phyloP scores from a whole-genome alignment of 2,329 filamentous ascomycete genomes.

The Trichoderma sp. region DNA sequence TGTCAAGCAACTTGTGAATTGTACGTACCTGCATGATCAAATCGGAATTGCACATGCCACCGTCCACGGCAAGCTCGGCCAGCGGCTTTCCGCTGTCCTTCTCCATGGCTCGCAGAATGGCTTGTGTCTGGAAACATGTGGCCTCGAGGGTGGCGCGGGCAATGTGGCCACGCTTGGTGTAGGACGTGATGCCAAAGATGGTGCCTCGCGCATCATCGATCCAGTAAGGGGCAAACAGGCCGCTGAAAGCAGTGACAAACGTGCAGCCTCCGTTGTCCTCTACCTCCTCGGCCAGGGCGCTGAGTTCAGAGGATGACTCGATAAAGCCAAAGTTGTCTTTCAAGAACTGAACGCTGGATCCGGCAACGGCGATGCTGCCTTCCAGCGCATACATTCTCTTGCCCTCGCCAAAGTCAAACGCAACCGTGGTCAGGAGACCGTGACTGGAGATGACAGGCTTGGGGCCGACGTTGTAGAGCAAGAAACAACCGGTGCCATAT shows the following conservation, averaged over 20 bases:
- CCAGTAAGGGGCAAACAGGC: slow-evolving; percentile 82
- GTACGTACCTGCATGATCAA: slow-evolving; percentile 68
- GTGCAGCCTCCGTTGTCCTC: slow-evolving; percentile 73
- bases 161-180: slow-evolving; percentile 75
- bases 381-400: slow-evolving; percentile 75
- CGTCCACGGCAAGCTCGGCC: slow-evolving; percentile 76
- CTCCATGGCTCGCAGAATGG: slow-evolving; percentile 79
- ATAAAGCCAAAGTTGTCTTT: slow-evolving; percentile 61
- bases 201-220: slow-evolving; percentile 81
- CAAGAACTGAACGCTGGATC: slow-evolving; percentile 72
- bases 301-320: slow-evolving; percentile 48
- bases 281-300: slow-evolving; percentile 50
- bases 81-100: slow-evolving; percentile 75
- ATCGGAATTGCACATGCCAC: slow-evolving; percentile 79
- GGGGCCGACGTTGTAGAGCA: slow-evolving; percentile 79
- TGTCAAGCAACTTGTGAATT: background rate
- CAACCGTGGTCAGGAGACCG: slow-evolving; percentile 75
- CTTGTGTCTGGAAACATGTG: slow-evolving; percentile 81
- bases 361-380: slow-evolving; percentile 75
- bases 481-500: slow-evolving; percentile 82
- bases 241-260: slow-evolving; percentile 79
- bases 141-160: slow-evolving; percentile 79
- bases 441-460: slow-evolving; percentile 79
- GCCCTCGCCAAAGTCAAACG: slow-evolving; percentile 69
- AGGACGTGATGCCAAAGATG: slow-evolving; percentile 76